phyloP scores from a whole-genome alignment of 2,329 filamentous ascomycete genomes.

The Coniella vitis region DNA sequence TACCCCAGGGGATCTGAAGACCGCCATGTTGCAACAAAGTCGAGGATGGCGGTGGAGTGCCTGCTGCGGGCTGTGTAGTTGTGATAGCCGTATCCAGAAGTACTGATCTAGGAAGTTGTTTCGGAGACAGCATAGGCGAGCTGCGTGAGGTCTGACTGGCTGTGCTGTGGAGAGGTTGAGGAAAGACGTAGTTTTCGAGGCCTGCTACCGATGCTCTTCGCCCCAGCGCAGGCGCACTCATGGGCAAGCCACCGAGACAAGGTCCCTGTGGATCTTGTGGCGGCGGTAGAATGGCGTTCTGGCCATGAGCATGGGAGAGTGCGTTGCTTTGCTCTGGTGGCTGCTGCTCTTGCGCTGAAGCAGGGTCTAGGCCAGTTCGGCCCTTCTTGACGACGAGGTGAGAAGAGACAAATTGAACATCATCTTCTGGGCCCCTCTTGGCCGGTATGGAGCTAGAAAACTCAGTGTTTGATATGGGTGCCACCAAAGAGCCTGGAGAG shows the following conservation, averaged over 20 bases:
- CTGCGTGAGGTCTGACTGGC: slow-evolving; percentile 6
- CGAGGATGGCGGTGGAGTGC: background rate
- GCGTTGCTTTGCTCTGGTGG: background rate
- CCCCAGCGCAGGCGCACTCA: background rate
- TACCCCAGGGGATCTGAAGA: slow-evolving; percentile 3
- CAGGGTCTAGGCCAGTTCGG: slow-evolving; percentile 7
- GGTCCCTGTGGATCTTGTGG: background rate
- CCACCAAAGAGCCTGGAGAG: background rate
- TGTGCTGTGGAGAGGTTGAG: background rate
- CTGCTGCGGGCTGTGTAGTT: background rate
- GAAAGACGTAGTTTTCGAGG: slow-evolving; percentile 17
- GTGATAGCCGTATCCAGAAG: background rate
- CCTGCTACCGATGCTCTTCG: slow-evolving; percentile 7
- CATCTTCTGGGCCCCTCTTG: slow-evolving; percentile 17
- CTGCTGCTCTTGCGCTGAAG: background rate
- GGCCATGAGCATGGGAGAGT: background rate
- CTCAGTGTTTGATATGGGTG: slow-evolving; percentile 1
- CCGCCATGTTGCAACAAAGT: background rate
- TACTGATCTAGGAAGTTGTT: slow-evolving; percentile 11
- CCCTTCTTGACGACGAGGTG: slow-evolving; percentile 16
- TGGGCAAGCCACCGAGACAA: too few species aligned
- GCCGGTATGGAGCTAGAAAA: background rate
- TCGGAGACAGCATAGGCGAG: slow-evolving; percentile 17
- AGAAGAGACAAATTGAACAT: slow-evolving; percentile 18
- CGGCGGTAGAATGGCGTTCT: background rate